Evolutionary conservation across 495 filamentous ascomycete species (phyloP), one percentile per base, ranked within the genome.

Genomic region (Talaromyces thailandensis): DNA sequence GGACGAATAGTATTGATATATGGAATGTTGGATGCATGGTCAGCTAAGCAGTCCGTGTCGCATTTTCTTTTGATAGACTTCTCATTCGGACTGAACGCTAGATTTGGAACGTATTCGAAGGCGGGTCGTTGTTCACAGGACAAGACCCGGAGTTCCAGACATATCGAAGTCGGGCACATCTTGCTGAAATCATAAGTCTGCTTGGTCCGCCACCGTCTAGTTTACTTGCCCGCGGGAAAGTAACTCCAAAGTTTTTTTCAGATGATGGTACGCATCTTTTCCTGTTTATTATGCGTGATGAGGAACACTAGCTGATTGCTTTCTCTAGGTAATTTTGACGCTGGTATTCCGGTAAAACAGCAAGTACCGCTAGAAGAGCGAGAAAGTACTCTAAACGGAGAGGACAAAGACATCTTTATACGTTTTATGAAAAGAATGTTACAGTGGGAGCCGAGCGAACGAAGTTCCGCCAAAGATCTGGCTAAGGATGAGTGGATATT

Each of bases 391-490:
- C 58, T 80, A 1, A 53, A 71, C 8, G 75, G 73, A 35, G 53
- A 67, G 25, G 75, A 78, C 43, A 70, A 72, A 61, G 40, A 1
- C 18, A 64, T 67, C 60, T 74, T 74, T 50, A 60, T 84, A 23
- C 21, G 37, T 4, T 72, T 82, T 56, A 75, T 81, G 64, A 58
- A 67, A 40, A 65, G 63, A 37, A 82, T 83, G 79, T 65, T 85
- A 60, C 75, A 77, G 60, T 83, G 80, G 81, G 64, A 67, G 12
- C 81, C 80, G 21, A 70, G 74, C 60, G 65, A 79, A 32, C 69
- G 81, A 7, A 73, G 69, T 62, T 77, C 74, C 2, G 81, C 81
- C 4, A 73, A 70, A 58, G 70, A 79, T 56, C 62, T 83, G 18
- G 64, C 75, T 6, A 59, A 76, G 4, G 73, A 82, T 65, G 69